Evolutionary conservation across 257 asterid genomes (phyloP), one percentile per base, ranked within the genome.

Genomic region (Haberlea rhodopensis): DNA sequence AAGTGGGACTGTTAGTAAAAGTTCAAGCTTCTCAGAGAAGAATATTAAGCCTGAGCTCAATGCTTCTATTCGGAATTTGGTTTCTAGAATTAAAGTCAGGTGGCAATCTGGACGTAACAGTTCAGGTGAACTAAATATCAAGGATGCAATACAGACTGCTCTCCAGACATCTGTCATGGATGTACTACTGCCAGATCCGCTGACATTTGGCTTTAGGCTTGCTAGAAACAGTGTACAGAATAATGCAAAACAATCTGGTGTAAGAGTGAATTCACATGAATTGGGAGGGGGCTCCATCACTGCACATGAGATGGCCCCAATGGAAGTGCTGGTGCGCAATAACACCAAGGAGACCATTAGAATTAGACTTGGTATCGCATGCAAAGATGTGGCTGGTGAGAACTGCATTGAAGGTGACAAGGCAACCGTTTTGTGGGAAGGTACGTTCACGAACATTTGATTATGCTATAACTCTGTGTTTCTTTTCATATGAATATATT

Each of bases 31-130:
- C 83, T 87, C 97, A 0, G 99, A 92, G 60, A 90, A 83, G 78
- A 88, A 69, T 72, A 78, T 81, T 62, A 88, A 87, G 84, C 84
- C 89, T 18, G 95, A 94, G 79, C 85, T 90, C 11, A 85, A 82
- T 79, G 90, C 94, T 19, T 87, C 91, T 52, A 89, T 87, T 66
- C 89, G 81, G 76, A 79, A 81, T 59, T 74, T 89, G 78, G 87
- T 92, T 69, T 92, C 99, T 61, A 82, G 79, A 72, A 89, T 92
- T 56, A 92, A 85, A 76, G 96, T 92, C 69, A 82, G 87, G 75
- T 92, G 97, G 97, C 96, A 85, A 71, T 92, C 99, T 49, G 99
- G 99, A 59, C 90, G 97, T 68, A 92, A 89, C 73, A 92, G 94
- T 72, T 89, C 95, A 10, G 97, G 99, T 60, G 97, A 89, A 75